These are phyloP conservation scores for Cladorrhinum sp. DNA, from an alignment of 2,329 filamentous ascomycete genomes.

Conservation along the genomic window DNA sequence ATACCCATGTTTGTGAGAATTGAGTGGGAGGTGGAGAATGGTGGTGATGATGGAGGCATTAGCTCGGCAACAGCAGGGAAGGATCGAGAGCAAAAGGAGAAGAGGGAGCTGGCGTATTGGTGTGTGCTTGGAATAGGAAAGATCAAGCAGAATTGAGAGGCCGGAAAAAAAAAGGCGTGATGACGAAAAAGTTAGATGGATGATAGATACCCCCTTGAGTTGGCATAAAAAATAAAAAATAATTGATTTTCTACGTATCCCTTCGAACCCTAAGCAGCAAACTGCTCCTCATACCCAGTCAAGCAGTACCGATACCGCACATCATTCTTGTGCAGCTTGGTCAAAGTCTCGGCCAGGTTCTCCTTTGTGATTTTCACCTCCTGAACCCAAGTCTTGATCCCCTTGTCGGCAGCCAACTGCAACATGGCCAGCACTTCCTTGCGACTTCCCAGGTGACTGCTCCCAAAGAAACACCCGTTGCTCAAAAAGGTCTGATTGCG, in stretches of 20 bases:
- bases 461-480: slow-evolving; percentile 72
- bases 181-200: neutral
- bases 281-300: slow-evolving; percentile 66
- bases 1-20: slow-evolving; percentile 91
- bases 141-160: slow-evolving; percentile 54
- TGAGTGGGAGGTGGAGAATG: slow-evolving; percentile 76
- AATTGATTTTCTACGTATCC: neutral
- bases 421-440: slow-evolving; percentile 71
- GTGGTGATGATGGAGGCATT: slow-evolving; percentile 49
- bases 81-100: slow-evolving; percentile 63
- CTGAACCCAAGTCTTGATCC: slow-evolving; percentile 68
- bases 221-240: neutral
- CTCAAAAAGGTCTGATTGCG: slow-evolving; percentile 70
- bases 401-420: slow-evolving; percentile 66
- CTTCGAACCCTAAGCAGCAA: slow-evolving; percentile 45
- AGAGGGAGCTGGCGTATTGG: slow-evolving; percentile 92
- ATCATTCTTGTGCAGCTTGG: slow-evolving; percentile 66
- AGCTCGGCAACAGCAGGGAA: slow-evolving; percentile 43
- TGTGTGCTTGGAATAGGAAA: slow-evolving; percentile 84
- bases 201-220: slow-evolving; percentile 1
- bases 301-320: slow-evolving; percentile 75
- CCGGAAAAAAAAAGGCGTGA: neutral
- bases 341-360: slow-evolving; percentile 67
- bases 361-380: slow-evolving; percentile 70
- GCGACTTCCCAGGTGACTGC: slow-evolving; percentile 68